Percentiles rank a stretch among this genome's conserved stretches.
Conservation (phyloP, 2,329 filamentous ascomycete species). For the Laburnicola sp. region DNA sequence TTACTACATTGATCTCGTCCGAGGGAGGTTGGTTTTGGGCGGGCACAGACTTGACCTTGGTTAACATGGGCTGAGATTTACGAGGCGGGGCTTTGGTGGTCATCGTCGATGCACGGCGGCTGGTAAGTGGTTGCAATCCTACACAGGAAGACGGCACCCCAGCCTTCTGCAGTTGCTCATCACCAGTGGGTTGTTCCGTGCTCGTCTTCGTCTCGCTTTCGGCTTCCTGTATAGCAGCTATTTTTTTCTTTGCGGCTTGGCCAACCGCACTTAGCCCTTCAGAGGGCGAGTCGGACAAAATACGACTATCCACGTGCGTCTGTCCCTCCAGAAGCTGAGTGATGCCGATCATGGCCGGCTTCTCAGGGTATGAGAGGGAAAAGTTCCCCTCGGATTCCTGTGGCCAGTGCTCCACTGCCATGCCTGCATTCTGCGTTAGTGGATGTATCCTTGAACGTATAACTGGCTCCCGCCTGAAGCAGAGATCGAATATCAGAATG, state of each 20-base stretch:
- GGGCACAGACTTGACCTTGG: background rate
- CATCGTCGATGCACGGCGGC: slow-evolving; percentile 26
- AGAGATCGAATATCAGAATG: too few species aligned
- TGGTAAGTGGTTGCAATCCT: slow-evolving; percentile 40
- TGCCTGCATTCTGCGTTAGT: slow-evolving; percentile 8
- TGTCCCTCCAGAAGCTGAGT: slow-evolving; percentile 61
- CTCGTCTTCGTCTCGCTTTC: slow-evolving; percentile 20
- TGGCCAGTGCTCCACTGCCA: slow-evolving; percentile 72
- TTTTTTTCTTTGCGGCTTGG: slow-evolving; percentile 29
- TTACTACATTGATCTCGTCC: background rate
- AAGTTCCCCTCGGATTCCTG: slow-evolving; percentile 63
- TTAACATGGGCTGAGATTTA: slow-evolving; percentile 14
- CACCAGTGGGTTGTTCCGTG: slow-evolving; percentile 5
- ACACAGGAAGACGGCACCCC: slow-evolving; percentile 49
- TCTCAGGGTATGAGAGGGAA: slow-evolving; percentile 60
- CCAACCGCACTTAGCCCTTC: slow-evolving; percentile 34
- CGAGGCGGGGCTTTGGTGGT: slow-evolving; percentile 26
- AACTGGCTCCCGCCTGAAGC: too few species aligned
- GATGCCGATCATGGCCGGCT: slow-evolving; percentile 60
- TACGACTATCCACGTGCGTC: slow-evolving; percentile 53
- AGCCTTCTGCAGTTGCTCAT: slow-evolving; percentile 32
- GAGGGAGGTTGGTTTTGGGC: background rate
- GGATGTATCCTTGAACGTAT: too few species aligned
- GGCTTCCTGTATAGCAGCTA: slow-evolving; percentile 26
- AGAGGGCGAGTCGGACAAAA: slow-evolving; percentile 29